Percentiles rank a stretch among this genome's conserved stretches.
Conservation (phyloP, 2,329 filamentous ascomycete genomes). For the Colletotrichum nymphaeae region DNA sequence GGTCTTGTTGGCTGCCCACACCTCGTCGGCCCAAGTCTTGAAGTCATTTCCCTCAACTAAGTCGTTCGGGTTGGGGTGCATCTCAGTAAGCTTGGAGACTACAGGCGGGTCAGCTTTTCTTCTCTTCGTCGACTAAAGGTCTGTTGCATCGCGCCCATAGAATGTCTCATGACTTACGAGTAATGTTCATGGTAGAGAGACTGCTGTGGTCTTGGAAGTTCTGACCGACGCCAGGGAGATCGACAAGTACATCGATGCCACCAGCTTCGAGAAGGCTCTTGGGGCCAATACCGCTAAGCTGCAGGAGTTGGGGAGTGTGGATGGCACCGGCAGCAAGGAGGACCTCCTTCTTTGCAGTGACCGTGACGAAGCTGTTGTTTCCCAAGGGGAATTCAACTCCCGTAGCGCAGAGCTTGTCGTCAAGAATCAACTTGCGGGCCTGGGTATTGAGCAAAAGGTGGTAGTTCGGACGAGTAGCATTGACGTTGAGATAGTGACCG, state of each 20-base stretch:
- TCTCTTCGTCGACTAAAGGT: neutral
- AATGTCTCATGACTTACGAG: conserved; percentile 24
- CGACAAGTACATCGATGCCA: conserved; percentile 49
- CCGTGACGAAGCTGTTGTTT: conserved; percentile 33
- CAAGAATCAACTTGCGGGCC: conserved; percentile 47
- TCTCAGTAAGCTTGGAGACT: conserved; percentile 31
- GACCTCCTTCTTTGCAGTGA: conserved; percentile 46
- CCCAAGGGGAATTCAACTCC: conserved; percentile 44
- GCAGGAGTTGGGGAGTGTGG: conserved; percentile 53
- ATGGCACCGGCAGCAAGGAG: conserved; percentile 50
- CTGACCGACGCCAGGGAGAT: conserved; percentile 58
- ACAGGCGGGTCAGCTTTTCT: neutral
- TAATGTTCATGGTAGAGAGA: conserved; percentile 29
- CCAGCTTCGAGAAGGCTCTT: conserved; percentile 46
- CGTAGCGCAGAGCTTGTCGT: conserved; percentile 43
- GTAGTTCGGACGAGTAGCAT: conserved; percentile 47
- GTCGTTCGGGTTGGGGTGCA: conserved; percentile 30
- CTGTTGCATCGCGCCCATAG: neutral
- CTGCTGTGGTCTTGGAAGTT: conserved; percentile 54
- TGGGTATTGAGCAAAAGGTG: conserved; percentile 47
- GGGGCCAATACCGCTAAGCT: conserved; percentile 57
- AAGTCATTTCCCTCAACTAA: conserved; percentile 31
- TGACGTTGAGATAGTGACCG: conserved; percentile 45
- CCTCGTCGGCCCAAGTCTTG: conserved; percentile 33
- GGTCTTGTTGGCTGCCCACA: conserved; percentile 19